phyloP scores from a whole-genome alignment of 352 stramenopile species.

The Bremia lactucae region DNA sequence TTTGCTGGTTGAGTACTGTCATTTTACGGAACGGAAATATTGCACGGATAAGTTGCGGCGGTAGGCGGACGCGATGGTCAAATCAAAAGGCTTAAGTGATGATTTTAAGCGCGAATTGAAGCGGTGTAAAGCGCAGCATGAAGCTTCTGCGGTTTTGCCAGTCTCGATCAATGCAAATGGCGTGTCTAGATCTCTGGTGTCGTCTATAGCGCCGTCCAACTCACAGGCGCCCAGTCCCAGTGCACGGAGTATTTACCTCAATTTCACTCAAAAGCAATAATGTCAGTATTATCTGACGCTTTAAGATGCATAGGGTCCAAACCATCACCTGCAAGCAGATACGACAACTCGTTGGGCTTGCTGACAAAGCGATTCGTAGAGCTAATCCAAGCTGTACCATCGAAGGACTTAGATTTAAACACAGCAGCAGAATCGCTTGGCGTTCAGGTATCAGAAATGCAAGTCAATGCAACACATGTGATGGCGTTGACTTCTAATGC shows the following conservation, averaged over 20 bases:
- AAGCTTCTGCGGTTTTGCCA: slow-evolving; percentile 17
- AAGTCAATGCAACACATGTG: slow-evolving; percentile 1
- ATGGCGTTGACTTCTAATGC: slow-evolving; percentile 1
- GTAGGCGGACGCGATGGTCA: slow-evolving; percentile 55
- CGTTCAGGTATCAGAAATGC: slow-evolving; percentile 43
- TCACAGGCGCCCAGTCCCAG: slow-evolving; percentile 44
- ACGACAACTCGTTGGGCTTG: slow-evolving; percentile 92
- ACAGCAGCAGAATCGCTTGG: slow-evolving; percentile 74
- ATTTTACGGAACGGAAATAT: not conserved
- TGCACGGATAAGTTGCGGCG: too few species aligned
- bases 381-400: slow-evolving; percentile 84
- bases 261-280: not conserved
- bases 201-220: slow-evolving; percentile 16
- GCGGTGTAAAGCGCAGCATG: slow-evolving; percentile 36
- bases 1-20: slow-evolving; percentile 1
- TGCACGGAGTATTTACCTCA: slow-evolving; percentile 16
- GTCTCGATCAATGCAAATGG: not conserved
- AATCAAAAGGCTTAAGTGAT: slow-evolving; percentile 47
- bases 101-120: slow-evolving; percentile 65
- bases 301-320: slow-evolving; percentile 20
- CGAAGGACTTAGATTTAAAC: slow-evolving; percentile 92
- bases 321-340: slow-evolving; percentile 76
- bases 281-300: not conserved
- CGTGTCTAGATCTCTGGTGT: slow-evolving; percentile 8
- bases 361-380: slow-evolving; percentile 97